phyloP scores from a whole-genome alignment of 495 filamentous ascomycete genomes.

The Hypoxylon lienhwacheense region DNA sequence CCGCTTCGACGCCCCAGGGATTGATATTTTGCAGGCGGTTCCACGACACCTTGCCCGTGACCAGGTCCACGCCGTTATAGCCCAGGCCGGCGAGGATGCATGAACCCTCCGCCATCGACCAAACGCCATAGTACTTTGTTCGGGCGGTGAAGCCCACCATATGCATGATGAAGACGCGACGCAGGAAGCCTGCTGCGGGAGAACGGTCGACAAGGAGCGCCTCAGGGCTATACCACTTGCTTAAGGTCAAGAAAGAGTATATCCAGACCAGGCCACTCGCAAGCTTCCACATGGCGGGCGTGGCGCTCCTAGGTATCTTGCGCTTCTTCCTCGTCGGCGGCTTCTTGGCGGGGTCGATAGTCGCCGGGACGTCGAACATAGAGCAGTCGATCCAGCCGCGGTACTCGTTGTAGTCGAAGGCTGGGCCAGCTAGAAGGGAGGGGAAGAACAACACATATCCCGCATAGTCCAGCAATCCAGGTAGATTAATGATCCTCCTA shows the following conservation, averaged over 20 bases:
- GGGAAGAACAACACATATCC: conserved; percentile 97
- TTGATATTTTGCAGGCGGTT: conserved; percentile 85
- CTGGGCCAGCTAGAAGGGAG: conserved; percentile 79
- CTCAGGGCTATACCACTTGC: conserved; percentile 62
- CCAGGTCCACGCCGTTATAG: conserved; percentile 87
- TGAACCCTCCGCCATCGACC: conserved; percentile 88
- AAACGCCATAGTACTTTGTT: conserved; percentile 94
- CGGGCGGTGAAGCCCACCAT: conserved; percentile 80
- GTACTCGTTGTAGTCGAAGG: conserved; percentile 94
- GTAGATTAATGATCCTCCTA: conserved; percentile 72
- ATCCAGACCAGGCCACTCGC: conserved; percentile 76
- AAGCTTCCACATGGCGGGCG: conserved; percentile 79
- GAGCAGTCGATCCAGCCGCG: conserved; percentile 87
- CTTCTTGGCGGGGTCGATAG: conserved; percentile 74
- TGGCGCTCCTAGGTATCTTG: conserved; percentile 89
- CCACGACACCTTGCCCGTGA: conserved; percentile 83
- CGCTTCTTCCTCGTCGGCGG: conserved; percentile 88
- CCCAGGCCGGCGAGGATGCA: conserved; percentile 94
- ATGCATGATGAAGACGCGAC: conserved; percentile 74
- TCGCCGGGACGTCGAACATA: conserved; percentile 86
- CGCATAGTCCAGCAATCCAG: conserved; percentile 73
- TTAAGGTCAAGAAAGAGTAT: conserved; percentile 72
- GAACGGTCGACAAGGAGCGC: conserved; percentile 64
- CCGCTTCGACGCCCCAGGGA: conserved; percentile 77
- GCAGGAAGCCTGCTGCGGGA: conserved; percentile 65